phyloP scores from a whole-genome alignment of 768 basidiomycete genomes.

The Tricholoma bakamatsutake region DNA sequence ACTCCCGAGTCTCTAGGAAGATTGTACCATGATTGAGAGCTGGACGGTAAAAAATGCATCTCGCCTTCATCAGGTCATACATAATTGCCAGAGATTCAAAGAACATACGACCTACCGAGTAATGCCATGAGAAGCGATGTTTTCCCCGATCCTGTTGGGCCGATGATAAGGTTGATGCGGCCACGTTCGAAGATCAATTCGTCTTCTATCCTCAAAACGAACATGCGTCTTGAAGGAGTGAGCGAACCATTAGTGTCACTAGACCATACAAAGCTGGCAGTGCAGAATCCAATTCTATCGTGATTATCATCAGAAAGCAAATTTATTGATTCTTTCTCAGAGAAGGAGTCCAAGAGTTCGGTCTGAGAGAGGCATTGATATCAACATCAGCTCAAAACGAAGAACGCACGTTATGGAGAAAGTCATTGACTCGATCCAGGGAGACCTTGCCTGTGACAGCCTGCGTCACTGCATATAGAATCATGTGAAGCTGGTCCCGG shows the following conservation, averaged over 20 bases:
- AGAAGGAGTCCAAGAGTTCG: slow-evolving; percentile 41
- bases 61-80: slow-evolving; percentile 34
- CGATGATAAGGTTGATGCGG: slow-evolving; percentile 51
- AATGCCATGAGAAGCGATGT: slow-evolving; percentile 63
- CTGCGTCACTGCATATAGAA: slow-evolving; percentile 22
- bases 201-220: slow-evolving; percentile 44
- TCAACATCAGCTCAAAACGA: background rate
- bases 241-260: slow-evolving; percentile 23
- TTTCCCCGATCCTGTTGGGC: slow-evolving; percentile 58
- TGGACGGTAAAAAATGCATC: slow-evolving; percentile 54
- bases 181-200: slow-evolving; percentile 50
- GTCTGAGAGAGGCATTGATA: slow-evolving; percentile 20
- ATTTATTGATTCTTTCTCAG: slow-evolving; percentile 15
- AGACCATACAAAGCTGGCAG: slow-evolving; percentile 56
- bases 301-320: slow-evolving; percentile 9
- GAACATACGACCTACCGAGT: slow-evolving; percentile 26
- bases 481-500: slow-evolving; percentile 41
- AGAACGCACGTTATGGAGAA: slow-evolving; percentile 30
- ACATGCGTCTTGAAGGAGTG: slow-evolving; percentile 41
- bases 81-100: background rate
- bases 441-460: slow-evolving; percentile 50
- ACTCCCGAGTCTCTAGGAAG: slow-evolving; percentile 66
- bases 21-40: slow-evolving; percentile 56
- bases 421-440: slow-evolving; percentile 45
- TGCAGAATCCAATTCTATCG: slow-evolving; percentile 41